A percentile compares a stretch with the other conserved stretches of the same genome.
These are phyloP conservation scores for Cladosporium austrohemisphaericum DNA, from an alignment of 2,329 filamentous ascomycete species.

Conservation along the genomic window DNA sequence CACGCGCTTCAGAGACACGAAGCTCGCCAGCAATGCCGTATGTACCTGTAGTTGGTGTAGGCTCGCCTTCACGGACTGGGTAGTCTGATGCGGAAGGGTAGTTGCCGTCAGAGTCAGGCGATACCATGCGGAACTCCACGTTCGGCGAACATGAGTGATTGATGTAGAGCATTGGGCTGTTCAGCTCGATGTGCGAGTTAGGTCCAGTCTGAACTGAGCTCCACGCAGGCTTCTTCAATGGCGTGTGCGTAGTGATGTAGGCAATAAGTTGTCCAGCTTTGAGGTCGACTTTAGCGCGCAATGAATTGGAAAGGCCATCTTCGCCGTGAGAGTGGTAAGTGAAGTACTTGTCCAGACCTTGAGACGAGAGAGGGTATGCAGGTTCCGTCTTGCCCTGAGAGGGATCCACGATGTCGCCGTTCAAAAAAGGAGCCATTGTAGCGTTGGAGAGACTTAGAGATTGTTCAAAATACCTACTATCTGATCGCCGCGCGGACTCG, in stretches of 20 bases:
- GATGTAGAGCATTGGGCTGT: conserved; percentile 54
- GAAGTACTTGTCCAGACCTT: conserved; percentile 14
- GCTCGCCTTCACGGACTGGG: not conserved
- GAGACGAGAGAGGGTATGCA: conserved; percentile 9
- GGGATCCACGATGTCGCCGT: conserved; percentile 14
- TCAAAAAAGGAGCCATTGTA: conserved; percentile 13
- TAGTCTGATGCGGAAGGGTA: conserved; percentile 21
- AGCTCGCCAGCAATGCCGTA: conserved; percentile 18
- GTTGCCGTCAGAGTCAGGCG: conserved; percentile 23
- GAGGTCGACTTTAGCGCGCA: conserved; percentile 48
- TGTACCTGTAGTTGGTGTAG: conserved; percentile 5
- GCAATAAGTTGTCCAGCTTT: conserved; percentile 50
- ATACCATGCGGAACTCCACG: conserved; percentile 51
- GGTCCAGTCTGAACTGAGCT: conserved; percentile 50
- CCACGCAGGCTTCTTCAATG: conserved; percentile 44
- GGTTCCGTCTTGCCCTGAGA: conserved; percentile 13
- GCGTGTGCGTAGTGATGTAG: conserved; percentile 46
- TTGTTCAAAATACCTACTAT: not conserved
- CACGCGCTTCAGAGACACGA: conserved; percentile 31
- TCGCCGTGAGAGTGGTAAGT: conserved; percentile 13
- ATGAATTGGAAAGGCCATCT: conserved; percentile 26
- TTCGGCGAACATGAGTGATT: conserved; percentile 55
- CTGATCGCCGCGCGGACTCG: not conserved
- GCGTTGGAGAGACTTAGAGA: not conserved
- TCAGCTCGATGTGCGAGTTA: conserved; percentile 53